Conservation (phyloP, 2,329 filamentous ascomycete species). For the Leptodontidium sp. region DNA sequence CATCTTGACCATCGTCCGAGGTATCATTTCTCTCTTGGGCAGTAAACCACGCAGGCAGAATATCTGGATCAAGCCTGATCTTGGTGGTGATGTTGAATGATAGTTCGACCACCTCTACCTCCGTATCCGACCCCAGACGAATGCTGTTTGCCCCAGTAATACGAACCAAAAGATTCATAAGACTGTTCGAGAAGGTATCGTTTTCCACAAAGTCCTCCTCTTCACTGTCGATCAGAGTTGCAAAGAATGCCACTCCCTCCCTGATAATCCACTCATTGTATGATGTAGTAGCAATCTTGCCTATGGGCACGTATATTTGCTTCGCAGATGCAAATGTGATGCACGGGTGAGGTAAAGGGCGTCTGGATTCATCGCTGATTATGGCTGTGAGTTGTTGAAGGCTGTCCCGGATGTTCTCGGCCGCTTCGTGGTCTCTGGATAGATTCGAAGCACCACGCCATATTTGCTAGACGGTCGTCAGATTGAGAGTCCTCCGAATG, state of each 20-base stretch:
- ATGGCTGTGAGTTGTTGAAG: slow-evolving; percentile 72
- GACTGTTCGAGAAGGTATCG: slow-evolving; percentile 81
- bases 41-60: slow-evolving; percentile 92
- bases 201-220: slow-evolving; percentile 95
- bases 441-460: slow-evolving; percentile 71
- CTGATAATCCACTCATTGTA: slow-evolving; percentile 87
- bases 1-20: slow-evolving; percentile 49
- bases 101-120: slow-evolving; percentile 89
- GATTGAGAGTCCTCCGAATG: slow-evolving; percentile 12
- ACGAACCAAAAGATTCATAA: slow-evolving; percentile 85
- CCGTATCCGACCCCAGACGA: slow-evolving; percentile 79
- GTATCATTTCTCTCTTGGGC: slow-evolving; percentile 53
- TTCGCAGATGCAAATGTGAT: slow-evolving; percentile 85
- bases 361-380: slow-evolving; percentile 87
- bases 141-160: slow-evolving; percentile 79
- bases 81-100: slow-evolving; percentile 97
- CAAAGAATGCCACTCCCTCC: slow-evolving; percentile 86
- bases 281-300: slow-evolving; percentile 85
- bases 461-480: slow-evolving; percentile 53
- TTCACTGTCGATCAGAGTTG: slow-evolving; percentile 92
- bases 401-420: slow-evolving; percentile 67
- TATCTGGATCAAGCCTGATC: slow-evolving; percentile 86
- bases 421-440: slow-evolving; percentile 65
- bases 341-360: slow-evolving; percentile 89
- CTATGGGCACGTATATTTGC: slow-evolving; percentile 88